Evolutionary conservation across 73 alveolate genomes (phyloP), one percentile per base, ranked within the genome.

Genomic region (Paramecium primaurelia): DNA sequence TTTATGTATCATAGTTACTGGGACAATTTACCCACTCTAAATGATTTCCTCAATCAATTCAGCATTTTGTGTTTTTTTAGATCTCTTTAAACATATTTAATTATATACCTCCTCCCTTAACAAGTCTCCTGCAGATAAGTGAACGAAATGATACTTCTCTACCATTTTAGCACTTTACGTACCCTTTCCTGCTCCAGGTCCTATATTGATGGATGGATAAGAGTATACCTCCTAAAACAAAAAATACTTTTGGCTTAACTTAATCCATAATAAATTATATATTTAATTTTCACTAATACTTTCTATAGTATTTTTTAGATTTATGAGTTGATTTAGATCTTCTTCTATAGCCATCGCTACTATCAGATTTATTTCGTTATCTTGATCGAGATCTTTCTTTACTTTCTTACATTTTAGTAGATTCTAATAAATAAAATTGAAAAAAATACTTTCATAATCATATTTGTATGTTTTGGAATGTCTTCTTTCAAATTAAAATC

Each of bases 121-220:
- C 20, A 96, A 86, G 58, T 96, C 97, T 1, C 98, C 98, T 25
- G 97, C 98, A 34, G 96, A 93, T 18, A 96, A 89, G 83, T 96
- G 98, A 45, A 89, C 95, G 42, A 89, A 96, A 42, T 95, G 93
- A 64, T 47, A 69, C 30, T 92, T 71, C 37, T 89, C 93, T 0
- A 92, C 96, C 58, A 96, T 45, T 58, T 92, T 92, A 11, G 95
- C 96, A 59, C 98, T 94, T 73, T 96, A 93, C 36, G 98, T 96
- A 8, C 98, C 98, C 69, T 96, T 96, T 44, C 98, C 98, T 22
- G 95, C 80, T 42, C 98, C 98, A 38, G 80, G 98, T 93, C 95
- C 92, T 77, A 92, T 11, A 9, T 42, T 68, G 8, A 59, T 11
- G 22, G 30, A 42, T 34, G 16, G 7, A 42, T 26, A 36, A 40